These are phyloP conservation scores for Mariannaea sp. DNA, from an alignment of 2,329 filamentous ascomycete species.

Conservation along the genomic window DNA sequence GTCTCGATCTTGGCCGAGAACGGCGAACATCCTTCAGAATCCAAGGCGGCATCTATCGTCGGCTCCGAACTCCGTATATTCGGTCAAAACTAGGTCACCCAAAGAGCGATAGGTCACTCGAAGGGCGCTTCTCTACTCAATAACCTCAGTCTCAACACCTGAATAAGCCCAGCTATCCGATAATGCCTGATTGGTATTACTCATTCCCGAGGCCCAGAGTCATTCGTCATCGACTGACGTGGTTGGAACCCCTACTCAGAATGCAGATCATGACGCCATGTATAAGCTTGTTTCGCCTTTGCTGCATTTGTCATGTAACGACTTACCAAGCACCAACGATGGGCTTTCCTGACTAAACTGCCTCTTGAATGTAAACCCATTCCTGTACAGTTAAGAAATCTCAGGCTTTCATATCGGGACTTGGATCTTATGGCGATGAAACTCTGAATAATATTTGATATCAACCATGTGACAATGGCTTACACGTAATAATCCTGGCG, in stretches of 20 bases:
- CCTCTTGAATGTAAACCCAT: slow-evolving; percentile 48
- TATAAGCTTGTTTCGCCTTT: slow-evolving; percentile 48
- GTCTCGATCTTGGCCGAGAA: slow-evolving; percentile 14
- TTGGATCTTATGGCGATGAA: slow-evolving; percentile 53
- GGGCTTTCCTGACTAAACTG: slow-evolving; percentile 50
- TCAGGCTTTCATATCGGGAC: slow-evolving; percentile 50
- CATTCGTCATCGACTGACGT: slow-evolving; percentile 52
- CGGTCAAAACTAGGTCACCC: no score
- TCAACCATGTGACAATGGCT: slow-evolving; percentile 67
- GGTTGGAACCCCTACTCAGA: slow-evolving; percentile 43
- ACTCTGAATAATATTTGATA: slow-evolving; percentile 66
- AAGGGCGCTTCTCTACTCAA: no score
- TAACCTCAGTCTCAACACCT: no score
- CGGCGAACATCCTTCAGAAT: no score
- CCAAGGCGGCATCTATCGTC: background rate
- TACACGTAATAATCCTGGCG: slow-evolving; percentile 76
- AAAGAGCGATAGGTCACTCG: no score
- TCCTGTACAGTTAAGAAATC: slow-evolving; percentile 47
- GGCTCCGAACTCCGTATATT: no score
- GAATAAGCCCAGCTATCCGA: no score
- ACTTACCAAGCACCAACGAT: slow-evolving; percentile 53
- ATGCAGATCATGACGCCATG: slow-evolving; percentile 51
- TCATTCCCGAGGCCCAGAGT: no score
- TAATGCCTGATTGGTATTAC: no score
- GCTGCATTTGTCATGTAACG: slow-evolving; percentile 50